Percentiles rank a stretch among this genome's conserved stretches.
Conservation (phyloP, 2,329 filamentous ascomycete genomes). For the Zymoseptoria ardabiliae region DNA sequence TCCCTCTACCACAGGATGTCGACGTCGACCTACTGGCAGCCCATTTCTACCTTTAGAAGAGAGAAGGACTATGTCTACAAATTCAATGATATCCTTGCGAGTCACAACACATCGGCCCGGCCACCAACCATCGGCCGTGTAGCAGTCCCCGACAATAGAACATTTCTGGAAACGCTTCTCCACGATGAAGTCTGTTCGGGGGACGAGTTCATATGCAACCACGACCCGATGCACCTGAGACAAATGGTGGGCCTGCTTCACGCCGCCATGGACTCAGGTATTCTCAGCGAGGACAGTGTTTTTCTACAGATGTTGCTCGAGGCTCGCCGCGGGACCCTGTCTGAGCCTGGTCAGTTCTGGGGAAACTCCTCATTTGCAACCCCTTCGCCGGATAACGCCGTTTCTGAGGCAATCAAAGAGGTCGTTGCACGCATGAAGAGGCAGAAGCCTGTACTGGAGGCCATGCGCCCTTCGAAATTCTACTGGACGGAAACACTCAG, state of each 20-base stretch:
- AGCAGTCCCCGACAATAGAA: background rate
- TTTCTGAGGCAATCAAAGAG: background rate
- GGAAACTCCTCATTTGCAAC: background rate
- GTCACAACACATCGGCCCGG: background rate
- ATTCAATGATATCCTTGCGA: background rate
- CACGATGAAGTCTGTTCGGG: background rate
- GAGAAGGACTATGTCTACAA: background rate
- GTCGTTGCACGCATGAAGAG: background rate
- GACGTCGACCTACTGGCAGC: background rate
- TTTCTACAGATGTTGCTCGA: background rate
- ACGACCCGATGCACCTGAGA: background rate
- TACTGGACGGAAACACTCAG: background rate
- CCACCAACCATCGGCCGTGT: background rate
- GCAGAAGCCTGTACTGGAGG: background rate
- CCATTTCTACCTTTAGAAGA: background rate
- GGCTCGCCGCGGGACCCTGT: background rate
- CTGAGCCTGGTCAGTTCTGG: background rate
- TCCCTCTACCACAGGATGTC: background rate
- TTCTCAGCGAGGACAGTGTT: background rate
- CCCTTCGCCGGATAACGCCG: background rate
- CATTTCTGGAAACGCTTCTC: background rate
- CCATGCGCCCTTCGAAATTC: background rate
- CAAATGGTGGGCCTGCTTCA: background rate
- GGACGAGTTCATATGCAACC: background rate
- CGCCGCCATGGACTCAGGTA: background rate